Evolutionary conservation across 2,329 filamentous ascomycete species (phyloP).

Genomic region (Domatiomyces globalis): DNA sequence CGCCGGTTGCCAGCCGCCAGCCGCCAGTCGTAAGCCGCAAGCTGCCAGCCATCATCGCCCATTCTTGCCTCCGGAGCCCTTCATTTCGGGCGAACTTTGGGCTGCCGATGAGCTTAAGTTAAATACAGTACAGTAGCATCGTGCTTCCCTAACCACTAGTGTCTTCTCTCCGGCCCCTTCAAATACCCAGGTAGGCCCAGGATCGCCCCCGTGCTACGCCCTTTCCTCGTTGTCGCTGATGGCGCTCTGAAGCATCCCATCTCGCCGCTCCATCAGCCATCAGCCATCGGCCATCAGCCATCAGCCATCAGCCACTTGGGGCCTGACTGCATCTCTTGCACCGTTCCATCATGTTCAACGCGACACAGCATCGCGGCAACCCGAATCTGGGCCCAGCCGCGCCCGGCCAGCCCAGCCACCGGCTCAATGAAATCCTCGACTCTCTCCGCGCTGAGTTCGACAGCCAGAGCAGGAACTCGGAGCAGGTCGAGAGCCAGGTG

Average conservation of each 20-base stretch:
- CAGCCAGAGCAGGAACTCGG: conserved; percentile 61
- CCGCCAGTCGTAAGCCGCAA: background rate
- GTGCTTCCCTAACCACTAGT: conserved; percentile 17
- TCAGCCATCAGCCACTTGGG: too few relatives aligned
- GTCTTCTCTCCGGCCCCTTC: conserved; percentile 3
- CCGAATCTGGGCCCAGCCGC: conserved; percentile 32
- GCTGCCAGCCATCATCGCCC: background rate
- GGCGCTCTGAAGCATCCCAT: background rate
- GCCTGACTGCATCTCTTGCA: background rate
- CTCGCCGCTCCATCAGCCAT: background rate
- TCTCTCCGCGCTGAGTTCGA: conserved; percentile 87
- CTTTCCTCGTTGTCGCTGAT: background rate
- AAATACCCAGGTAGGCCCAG: conserved; percentile 8
- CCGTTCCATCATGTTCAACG: conserved; percentile 15
- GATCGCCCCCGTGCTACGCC: background rate
- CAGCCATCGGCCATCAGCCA: too few relatives aligned
- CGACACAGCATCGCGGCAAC: conserved; percentile 18
- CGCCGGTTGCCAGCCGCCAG: background rate
- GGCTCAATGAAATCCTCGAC: conserved; percentile 82
- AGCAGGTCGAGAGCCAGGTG: conserved; percentile 92
- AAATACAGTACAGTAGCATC: conserved; percentile 4
- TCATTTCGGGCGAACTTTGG: background rate
- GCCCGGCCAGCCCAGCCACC: conserved; percentile 41
- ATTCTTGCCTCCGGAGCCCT: background rate
- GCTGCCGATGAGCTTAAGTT: conserved; percentile 2